Conservation (phyloP, 1,284 basidiomycete species). For the Apiotrichum veenhuisii region DNA sequence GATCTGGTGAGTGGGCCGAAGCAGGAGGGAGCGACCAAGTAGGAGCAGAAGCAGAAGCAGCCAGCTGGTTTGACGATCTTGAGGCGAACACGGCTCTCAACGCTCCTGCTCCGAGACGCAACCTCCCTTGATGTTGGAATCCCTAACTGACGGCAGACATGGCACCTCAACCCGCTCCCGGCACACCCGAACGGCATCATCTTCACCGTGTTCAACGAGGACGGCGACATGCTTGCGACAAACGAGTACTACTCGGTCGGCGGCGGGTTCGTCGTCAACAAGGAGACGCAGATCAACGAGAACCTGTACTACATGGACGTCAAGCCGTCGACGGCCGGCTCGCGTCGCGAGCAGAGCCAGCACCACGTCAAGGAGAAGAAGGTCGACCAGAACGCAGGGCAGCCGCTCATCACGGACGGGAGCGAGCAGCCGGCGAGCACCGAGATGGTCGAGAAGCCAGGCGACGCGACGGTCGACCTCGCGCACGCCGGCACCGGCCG, state of each 20-base stretch:
- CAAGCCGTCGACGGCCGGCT: slow-evolving; percentile 73
- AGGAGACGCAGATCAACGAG: slow-evolving; percentile 74
- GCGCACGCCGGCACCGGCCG: not conserved
- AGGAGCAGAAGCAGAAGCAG: too few relatives aligned
- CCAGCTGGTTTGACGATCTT: too few relatives aligned
- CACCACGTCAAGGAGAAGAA: not conserved
- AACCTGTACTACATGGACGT: slow-evolving; percentile 96
- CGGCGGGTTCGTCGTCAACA: slow-evolving; percentile 70
- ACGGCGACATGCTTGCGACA: slow-evolving; percentile 83
- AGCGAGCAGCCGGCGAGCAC: not conserved
- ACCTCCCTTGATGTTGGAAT: not conserved
- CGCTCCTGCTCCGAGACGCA: too few relatives aligned
- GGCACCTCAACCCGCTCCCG: slow-evolving; percentile 38
- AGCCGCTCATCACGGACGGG: slow-evolving; percentile 6
- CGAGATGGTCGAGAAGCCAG: not conserved
- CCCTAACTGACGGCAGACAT: slow-evolving; percentile 20
- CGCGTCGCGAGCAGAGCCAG: slow-evolving; percentile 61
- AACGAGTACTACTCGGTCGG: slow-evolving; percentile 90
- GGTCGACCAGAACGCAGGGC: not conserved
- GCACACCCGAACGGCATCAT: slow-evolving; percentile 79
- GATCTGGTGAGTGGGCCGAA: slow-evolving; percentile 76
- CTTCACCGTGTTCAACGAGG: slow-evolving; percentile 75
- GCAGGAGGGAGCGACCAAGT: too few relatives aligned
- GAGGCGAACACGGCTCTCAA: too few relatives aligned
- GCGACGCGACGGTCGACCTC: slow-evolving; percentile 2